Evolutionary conservation across 2,329 filamentous ascomycete genomes (phyloP).

Genomic region (Aspergillus sp.): DNA sequence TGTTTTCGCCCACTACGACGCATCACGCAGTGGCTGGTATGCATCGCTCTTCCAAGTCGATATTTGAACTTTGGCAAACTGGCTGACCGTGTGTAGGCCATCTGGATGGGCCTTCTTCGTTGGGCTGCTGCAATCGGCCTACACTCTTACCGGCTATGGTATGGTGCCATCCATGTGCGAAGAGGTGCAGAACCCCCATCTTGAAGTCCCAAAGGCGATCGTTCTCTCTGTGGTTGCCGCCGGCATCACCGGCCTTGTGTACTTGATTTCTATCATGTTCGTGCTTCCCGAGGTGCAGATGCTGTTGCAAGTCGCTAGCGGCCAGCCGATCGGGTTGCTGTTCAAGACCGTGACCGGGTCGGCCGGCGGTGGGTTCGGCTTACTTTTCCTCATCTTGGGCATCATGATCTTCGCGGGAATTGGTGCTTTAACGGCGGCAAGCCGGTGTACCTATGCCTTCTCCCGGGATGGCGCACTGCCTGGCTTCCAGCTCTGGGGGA

Average conservation of each 20-base stretch:
- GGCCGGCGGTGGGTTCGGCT: conserved; percentile 61
- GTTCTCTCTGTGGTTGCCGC: conserved; percentile 59
- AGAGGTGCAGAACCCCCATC: conserved; percentile 59
- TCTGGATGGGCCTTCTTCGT: conserved; percentile 65
- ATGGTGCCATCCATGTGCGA: conserved; percentile 66
- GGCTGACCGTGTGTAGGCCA: conserved; percentile 36
- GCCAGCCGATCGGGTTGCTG: conserved; percentile 64
- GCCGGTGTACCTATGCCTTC: conserved; percentile 66
- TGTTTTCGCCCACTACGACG: conserved; percentile 61
- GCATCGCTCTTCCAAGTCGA: conserved; percentile 6
- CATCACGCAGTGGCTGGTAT: conserved; percentile 54
- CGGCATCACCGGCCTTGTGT: conserved; percentile 56
- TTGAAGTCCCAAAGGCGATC: conserved; percentile 62
- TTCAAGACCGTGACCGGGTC: conserved; percentile 70
- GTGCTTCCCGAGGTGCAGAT: conserved; percentile 58
- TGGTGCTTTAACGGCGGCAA: conserved; percentile 64
- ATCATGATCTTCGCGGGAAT: conserved; percentile 70
- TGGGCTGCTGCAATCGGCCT: conserved; percentile 55
- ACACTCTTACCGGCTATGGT: conserved; percentile 49
- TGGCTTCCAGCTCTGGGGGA: conserved; percentile 56
- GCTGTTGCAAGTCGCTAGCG: conserved; percentile 57
- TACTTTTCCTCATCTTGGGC: conserved; percentile 66
- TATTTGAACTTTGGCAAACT: neutral
- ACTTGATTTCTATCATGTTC: conserved; percentile 66
- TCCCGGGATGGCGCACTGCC: conserved; percentile 67